Conservation (phyloP, 306 rosid species). For the Pyrus pyrifolia region DNA sequence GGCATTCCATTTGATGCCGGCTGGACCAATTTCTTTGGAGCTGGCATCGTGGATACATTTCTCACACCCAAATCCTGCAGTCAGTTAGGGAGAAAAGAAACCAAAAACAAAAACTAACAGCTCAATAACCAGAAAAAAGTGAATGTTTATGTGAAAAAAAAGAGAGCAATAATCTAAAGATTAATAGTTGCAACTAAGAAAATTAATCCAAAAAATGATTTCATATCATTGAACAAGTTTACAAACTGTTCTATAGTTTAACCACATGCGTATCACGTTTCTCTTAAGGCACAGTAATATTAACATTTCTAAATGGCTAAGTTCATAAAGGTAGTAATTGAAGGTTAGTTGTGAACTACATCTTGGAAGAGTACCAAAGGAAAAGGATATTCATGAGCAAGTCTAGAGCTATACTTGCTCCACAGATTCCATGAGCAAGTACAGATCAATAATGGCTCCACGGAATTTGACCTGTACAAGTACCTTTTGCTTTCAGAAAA, state of each 20-base stretch:
- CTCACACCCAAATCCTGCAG: conserved; percentile 60
- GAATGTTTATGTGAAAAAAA: neutral
- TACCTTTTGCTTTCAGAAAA: neutral
- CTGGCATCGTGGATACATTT: conserved; percentile 68
- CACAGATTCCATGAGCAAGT: neutral
- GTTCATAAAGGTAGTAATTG: neutral
- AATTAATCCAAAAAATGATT: neutral
- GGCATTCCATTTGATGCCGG: conserved; percentile 41
- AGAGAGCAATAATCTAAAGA: neutral
- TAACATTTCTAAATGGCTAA: neutral
- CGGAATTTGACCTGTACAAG: too few species aligned
- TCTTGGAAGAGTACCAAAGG: neutral
- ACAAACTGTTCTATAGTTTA: neutral
- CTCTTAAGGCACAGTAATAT: too few species aligned
- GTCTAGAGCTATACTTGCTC: neutral
- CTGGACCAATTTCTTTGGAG: conserved; percentile 68
- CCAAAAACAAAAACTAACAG: conserved; percentile 28
- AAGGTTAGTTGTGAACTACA: neutral
- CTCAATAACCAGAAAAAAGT: conserved; percentile 20
- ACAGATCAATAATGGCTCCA: neutral
- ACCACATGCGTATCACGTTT: too few species aligned
- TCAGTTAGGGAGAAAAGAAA: conserved; percentile 29
- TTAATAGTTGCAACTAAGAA: neutral
- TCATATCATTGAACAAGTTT: neutral
- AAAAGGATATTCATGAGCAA: neutral